Evolutionary conservation across 805 yeast species (phyloP).

Genomic region (Suhomyces faveliae): DNA sequence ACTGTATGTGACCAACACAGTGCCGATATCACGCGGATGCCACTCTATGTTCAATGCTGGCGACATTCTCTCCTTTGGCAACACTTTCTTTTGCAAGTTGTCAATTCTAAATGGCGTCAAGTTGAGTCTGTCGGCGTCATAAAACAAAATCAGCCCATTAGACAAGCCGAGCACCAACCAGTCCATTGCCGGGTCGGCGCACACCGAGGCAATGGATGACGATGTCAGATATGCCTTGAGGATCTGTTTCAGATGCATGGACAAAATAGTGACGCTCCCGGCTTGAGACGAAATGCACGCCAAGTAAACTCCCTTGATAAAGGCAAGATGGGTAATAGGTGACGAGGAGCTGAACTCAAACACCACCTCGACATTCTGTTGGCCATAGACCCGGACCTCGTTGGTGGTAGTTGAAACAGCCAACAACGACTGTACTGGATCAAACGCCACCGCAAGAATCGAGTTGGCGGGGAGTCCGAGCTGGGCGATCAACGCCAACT

Average conservation of each 20-base stretch:
- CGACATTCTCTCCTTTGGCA: constrained; percentile 58
- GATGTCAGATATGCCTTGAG: constrained; percentile 62
- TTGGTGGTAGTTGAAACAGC: constrained; percentile 76
- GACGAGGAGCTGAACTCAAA: constrained; percentile 52
- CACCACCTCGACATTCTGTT: constrained; percentile 70
- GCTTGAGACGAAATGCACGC: constrained; percentile 62
- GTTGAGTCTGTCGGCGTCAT: constrained; percentile 76
- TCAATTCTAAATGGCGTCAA: constrained; percentile 65
- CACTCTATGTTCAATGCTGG: constrained; percentile 68
- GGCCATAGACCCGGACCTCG: constrained; percentile 78
- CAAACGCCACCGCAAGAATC: constrained; percentile 69
- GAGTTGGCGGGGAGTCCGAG: constrained; percentile 53
- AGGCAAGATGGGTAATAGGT: constrained; percentile 54
- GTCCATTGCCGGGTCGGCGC: constrained; percentile 83
- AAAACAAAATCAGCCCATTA: constrained; percentile 70
- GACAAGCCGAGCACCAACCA: constrained; percentile 80
- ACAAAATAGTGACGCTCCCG: constrained; percentile 64
- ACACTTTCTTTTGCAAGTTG: constrained; percentile 61
- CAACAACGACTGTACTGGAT: constrained; percentile 82
- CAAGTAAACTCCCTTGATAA: constrained; percentile 79
- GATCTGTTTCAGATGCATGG: constrained; percentile 61
- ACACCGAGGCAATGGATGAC: constrained; percentile 65
- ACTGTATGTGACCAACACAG: constrained; percentile 69
- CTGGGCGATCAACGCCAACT: constrained; percentile 28
- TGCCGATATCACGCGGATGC: constrained; percentile 89